Conservation (phyloP, 768 basidiomycete species). For the Roridomyces roridus region DNA sequence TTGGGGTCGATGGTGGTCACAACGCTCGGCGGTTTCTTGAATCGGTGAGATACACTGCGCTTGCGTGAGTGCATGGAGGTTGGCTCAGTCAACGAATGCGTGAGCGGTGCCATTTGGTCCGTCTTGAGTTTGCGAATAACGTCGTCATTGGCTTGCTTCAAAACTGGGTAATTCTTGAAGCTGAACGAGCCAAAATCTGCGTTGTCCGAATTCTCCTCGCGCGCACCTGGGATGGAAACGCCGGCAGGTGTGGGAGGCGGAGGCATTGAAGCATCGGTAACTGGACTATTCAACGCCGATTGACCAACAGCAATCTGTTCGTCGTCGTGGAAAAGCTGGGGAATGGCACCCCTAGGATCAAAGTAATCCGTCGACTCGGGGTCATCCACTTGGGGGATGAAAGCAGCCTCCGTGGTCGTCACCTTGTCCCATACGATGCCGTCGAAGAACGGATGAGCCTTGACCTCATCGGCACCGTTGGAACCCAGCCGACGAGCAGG, state of each 20-base stretch:
- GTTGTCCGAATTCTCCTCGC: slow-evolving; percentile 59
- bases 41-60: slow-evolving; percentile 81
- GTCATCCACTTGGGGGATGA: slow-evolving; percentile 94
- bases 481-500: slow-evolving; percentile 82
- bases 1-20: slow-evolving; percentile 74
- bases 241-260: slow-evolving; percentile 44
- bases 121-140: slow-evolving; percentile 95
- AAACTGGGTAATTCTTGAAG: slow-evolving; percentile 94
- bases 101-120: slow-evolving; percentile 83
- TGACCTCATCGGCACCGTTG: slow-evolving; percentile 91
- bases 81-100: slow-evolving; percentile 76
- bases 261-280: slow-evolving; percentile 45
- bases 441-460: slow-evolving; percentile 87
- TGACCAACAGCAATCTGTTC: slow-evolving; percentile 64
- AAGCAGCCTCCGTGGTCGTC: slow-evolving; percentile 86
- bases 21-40: slow-evolving; percentile 83
- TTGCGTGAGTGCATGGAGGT: slow-evolving; percentile 63
- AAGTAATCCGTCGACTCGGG: slow-evolving; percentile 99
- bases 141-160: slow-evolving; percentile 99
- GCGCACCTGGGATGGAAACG: slow-evolving; percentile 46
- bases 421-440: slow-evolving; percentile 95
- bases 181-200: slow-evolving; percentile 98
- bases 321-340: slow-evolving; percentile 91
- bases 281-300: slow-evolving; percentile 53
- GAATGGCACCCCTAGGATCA: slow-evolving; percentile 92